A percentile compares a stretch with the other conserved stretches of the same genome.
Evolutionary conservation across 177 flowering plant species (phyloP).

Genomic region (Vitis hybrid): DNA sequence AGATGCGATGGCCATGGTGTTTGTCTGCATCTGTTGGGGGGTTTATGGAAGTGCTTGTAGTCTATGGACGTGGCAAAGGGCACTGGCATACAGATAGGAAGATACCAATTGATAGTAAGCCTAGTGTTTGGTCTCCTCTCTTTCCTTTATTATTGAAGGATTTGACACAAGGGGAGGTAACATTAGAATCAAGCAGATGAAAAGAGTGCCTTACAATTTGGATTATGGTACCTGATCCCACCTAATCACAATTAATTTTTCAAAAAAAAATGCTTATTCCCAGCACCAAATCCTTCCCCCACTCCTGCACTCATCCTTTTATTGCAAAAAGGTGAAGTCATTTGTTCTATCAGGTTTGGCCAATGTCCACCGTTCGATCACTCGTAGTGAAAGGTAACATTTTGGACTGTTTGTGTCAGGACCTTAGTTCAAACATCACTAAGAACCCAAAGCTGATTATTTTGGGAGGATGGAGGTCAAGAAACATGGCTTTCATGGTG

Average conservation of each 20-base stretch:
- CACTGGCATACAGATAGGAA: background rate
- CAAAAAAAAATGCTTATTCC: constrained; percentile 21
- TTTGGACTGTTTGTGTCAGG: too few species aligned
- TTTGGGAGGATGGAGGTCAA: background rate
- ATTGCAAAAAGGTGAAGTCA: background rate
- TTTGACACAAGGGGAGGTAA: background rate
- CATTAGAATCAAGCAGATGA: constrained; percentile 3
- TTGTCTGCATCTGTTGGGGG: too few species aligned
- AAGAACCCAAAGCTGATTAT: too few species aligned
- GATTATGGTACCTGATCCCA: constrained; percentile 29
- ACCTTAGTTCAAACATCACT: too few species aligned
- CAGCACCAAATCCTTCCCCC: constrained; percentile 24
- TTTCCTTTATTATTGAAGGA: background rate
- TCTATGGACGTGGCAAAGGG: background rate
- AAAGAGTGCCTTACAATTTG: constrained; percentile 11
- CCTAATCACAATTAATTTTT: constrained; percentile 10
- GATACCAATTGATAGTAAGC: constrained; percentile 8
- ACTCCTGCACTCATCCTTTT: background rate
- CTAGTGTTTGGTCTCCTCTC: constrained; percentile 5
- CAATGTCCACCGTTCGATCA: background rate
- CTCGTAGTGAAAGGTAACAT: background rate
- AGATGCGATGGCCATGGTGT: too few species aligned
- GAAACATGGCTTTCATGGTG: background rate
- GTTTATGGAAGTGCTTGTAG: too few species aligned
- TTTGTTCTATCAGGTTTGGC: background rate